Evolutionary conservation across 2,329 filamentous ascomycete genomes (phyloP), one percentile per base, ranked within the genome.

Genomic region (Fusarium solani-melongenae): DNA sequence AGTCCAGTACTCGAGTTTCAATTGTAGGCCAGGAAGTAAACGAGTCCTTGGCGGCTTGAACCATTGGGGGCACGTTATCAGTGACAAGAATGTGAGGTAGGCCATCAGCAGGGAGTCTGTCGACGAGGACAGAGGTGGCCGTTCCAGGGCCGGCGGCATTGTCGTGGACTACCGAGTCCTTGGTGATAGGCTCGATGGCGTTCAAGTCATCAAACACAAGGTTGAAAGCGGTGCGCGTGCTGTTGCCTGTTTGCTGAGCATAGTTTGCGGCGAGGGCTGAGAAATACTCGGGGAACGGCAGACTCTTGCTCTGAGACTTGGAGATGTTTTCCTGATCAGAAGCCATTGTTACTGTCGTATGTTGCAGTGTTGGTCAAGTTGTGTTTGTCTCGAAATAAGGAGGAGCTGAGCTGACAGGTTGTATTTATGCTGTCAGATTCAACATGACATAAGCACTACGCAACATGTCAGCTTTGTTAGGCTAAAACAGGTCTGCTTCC

Each of bases 81-180:
- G 71, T 76, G 29, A 76, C 64, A 0, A 77, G 20, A 2, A 77
- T 66, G 2, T n/a, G 2, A 4, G 73, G 71, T 0, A 70, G 3
- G 0, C 57, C 46, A 9, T 62, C 56, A 10, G 64, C 31, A 0
- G 66, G 24, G 10, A 77, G 20, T 1, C 36, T 68, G 2, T 70
- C 67, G 10, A 76, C n/a, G 8, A 82, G 53, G 29, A 77, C 73
- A 2, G 78, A 73, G 1, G 81, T 71, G 15, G 78, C 80, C 2
- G 78, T 79, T 9, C 81, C 81, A 0, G 81, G 81, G 0, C 81
- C 80, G 6, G 80, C 79, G 10, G 80, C 81, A 61, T 78, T 81
- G 46, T 82, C 81, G 60, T 82, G 81, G 8, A 82, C 65, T 8
- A 76, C 44, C 0, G 79, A 81, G 2, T 71, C 53, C 12, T 74